A percentile compares a stretch with the other conserved stretches of the same genome.
Evolutionary conservation across 495 filamentous ascomycete species (phyloP).

Genomic region (Hypoxylon fragiforme): DNA sequence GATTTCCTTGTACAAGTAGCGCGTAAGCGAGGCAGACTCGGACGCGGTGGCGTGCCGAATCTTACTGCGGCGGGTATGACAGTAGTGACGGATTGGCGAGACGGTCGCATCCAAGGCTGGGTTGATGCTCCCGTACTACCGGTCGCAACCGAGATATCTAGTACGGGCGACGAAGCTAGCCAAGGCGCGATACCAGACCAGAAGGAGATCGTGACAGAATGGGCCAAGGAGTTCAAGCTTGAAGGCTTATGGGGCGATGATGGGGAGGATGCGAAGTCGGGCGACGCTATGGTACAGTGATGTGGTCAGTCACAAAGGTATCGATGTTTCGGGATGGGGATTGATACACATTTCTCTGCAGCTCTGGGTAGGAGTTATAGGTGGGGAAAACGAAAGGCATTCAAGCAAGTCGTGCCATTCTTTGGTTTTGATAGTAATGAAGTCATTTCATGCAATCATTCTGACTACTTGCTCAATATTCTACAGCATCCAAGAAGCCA

Average conservation of each 20-base stretch:
- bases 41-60: slow-evolving; percentile 90
- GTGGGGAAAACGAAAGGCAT: slow-evolving; percentile 1
- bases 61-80: slow-evolving; percentile 83
- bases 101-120: slow-evolving; percentile 95
- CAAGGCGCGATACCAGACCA: slow-evolving; percentile 58
- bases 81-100: slow-evolving; percentile 93
- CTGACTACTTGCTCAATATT: too few relatives aligned
- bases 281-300: slow-evolving; percentile 40
- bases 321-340: neutral
- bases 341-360: neutral
- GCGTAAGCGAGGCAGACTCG: slow-evolving; percentile 84
- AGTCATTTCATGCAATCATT: too few relatives aligned
- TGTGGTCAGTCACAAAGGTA: neutral
- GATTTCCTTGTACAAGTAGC: slow-evolving; percentile 95
- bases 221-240: slow-evolving; percentile 94
- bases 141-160: slow-evolving; percentile 49
- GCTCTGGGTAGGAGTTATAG: slow-evolving; percentile 19
- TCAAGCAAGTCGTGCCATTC: neutral
- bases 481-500: too few relatives aligned
- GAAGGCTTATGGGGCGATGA: slow-evolving; percentile 86
- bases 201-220: slow-evolving; percentile 86
- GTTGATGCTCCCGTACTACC: slow-evolving; percentile 68
- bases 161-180: slow-evolving; percentile 38
- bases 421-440: too few relatives aligned
- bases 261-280: slow-evolving; percentile 22